phyloP scores from a whole-genome alignment of 768 basidiomycete species.

The Auricularia heimuer region DNA sequence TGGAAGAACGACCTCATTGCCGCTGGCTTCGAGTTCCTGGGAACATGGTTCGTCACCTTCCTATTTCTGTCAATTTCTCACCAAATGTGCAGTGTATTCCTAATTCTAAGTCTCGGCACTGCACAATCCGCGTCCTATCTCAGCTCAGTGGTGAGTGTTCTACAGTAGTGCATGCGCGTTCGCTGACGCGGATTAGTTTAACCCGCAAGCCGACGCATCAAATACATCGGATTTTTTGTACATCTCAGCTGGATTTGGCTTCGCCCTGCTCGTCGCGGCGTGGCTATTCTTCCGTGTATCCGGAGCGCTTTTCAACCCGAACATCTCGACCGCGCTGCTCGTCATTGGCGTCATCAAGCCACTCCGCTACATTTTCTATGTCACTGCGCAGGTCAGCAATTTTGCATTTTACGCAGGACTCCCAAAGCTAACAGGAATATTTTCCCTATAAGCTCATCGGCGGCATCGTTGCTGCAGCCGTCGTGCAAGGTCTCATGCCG shows the following conservation, averaged over 20 bases:
- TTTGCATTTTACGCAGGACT: background rate
- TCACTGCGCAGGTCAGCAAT: slow-evolving; percentile 38
- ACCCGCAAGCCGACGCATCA: background rate
- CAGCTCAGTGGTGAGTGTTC: background rate
- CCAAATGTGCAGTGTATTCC: background rate
- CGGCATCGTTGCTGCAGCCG: slow-evolving; percentile 47
- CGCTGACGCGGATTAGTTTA: background rate
- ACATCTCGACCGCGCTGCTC: slow-evolving; percentile 49
- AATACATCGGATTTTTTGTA: background rate
- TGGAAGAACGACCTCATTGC: background rate
- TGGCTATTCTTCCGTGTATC: slow-evolving; percentile 62
- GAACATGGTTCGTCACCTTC: background rate
- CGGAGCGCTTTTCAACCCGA: slow-evolving; percentile 58
- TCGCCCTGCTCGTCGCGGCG: slow-evolving; percentile 50
- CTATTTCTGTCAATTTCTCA: background rate
- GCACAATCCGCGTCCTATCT: background rate
- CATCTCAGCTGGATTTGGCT: slow-evolving; percentile 21
- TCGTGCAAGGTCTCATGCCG: slow-evolving; percentile 46
- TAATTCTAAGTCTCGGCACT: background rate
- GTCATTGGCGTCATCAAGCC: slow-evolving; percentile 46
- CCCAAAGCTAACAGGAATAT: too few species aligned
- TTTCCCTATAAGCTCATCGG: slow-evolving; percentile 30
- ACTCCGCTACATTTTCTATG: slow-evolving; percentile 47
- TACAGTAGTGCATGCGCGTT: background rate
- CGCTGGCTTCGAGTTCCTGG: background rate